These are phyloP conservation scores for Claviceps humidiphila DNA, from an alignment of 2,329 filamentous ascomycete species.

Conservation along the genomic window DNA sequence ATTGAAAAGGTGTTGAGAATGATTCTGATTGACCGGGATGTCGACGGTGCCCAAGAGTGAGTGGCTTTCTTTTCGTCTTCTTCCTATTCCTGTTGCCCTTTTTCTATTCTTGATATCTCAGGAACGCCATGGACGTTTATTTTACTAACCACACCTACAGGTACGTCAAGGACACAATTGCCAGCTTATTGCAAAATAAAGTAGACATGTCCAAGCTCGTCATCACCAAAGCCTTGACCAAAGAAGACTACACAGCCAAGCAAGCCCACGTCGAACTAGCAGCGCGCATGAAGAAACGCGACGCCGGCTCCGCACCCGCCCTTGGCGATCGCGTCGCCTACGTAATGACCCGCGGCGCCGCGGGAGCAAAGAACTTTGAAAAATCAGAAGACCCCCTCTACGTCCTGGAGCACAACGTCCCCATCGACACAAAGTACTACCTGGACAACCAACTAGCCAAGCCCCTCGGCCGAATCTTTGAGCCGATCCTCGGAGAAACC, in stretches of 20 bases:
- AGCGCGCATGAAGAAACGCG: slow-evolving; percentile 57
- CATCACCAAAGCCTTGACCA: slow-evolving; percentile 93
- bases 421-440: slow-evolving; percentile 97
- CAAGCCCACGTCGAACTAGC: slow-evolving; percentile 2
- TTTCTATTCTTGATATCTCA: too few relatives aligned
- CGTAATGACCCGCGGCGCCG: slow-evolving; percentile 87
- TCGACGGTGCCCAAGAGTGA: slow-evolving; percentile 85
- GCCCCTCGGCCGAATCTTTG: slow-evolving; percentile 87
- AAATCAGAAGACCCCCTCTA: slow-evolving; percentile 95
- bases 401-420: slow-evolving; percentile 93
- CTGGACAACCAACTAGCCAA: slow-evolving; percentile 97
- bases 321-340: slow-evolving; percentile 95
- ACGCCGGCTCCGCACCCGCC: slow-evolving; percentile 82
- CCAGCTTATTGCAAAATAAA: slow-evolving; percentile 91
- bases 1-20: slow-evolving; percentile 94
- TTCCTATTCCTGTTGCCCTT: too few relatives aligned
- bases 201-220: slow-evolving; percentile 98
- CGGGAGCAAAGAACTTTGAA: slow-evolving; percentile 89
- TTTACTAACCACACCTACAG: slow-evolving; percentile 29
- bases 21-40: slow-evolving; percentile 87
- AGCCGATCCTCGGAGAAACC: slow-evolving; percentile 89
- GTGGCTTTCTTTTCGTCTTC: slow-evolving; percentile 15
- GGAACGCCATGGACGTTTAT: not conserved
- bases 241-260: slow-evolving; percentile 77
- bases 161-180: slow-evolving; percentile 93